Evolutionary conservation across 176 grass and related monocot species (phyloP).

Genomic region (Rhipidocladum racemiflorum): DNA sequence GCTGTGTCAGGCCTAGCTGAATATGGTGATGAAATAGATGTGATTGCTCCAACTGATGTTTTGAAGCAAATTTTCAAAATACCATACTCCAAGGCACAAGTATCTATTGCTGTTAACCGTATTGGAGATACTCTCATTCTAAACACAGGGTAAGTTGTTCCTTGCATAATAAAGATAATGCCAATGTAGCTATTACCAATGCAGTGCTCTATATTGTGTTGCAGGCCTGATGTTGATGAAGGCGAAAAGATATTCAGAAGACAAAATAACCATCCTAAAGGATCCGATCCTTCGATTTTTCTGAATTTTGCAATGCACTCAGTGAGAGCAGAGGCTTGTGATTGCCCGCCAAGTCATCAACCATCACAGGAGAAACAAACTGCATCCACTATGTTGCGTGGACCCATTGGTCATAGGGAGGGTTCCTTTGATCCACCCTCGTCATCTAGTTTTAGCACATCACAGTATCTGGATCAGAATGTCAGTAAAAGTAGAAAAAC

Average conservation of each 20-base stretch:
- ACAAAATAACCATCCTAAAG: constrained; percentile 70
- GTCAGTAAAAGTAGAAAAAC: constrained; percentile 44
- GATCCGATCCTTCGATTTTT: constrained; percentile 89
- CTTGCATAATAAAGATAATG: background rate
- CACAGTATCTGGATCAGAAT: constrained; percentile 52
- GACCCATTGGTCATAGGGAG: constrained; percentile 54
- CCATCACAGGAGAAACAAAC: constrained; percentile 52
- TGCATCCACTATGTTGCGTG: constrained; percentile 60
- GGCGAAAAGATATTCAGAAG: constrained; percentile 94
- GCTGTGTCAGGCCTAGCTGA: constrained; percentile 89
- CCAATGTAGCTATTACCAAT: constrained; percentile 12
- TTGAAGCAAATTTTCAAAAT: constrained; percentile 99
- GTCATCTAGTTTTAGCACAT: constrained; percentile 42
- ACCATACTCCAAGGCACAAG: constrained; percentile 86
- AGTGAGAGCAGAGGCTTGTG: constrained; percentile 92
- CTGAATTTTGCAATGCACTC: constrained; percentile 99
- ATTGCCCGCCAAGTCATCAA: constrained; percentile 89
- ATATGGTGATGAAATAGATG: constrained; percentile 88
- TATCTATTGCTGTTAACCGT: constrained; percentile 92
- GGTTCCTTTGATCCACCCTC: constrained; percentile 50
- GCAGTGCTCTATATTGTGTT: constrained; percentile 14
- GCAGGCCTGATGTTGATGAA: constrained; percentile 94
- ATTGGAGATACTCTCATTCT: constrained; percentile 92
- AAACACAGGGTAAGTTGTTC: constrained; percentile 73
- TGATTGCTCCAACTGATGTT: constrained; percentile 89